Evolutionary conservation across 352 stramenopile genomes (phyloP), one percentile per base, ranked within the genome.

Genomic region (Phytophthora constricta): DNA sequence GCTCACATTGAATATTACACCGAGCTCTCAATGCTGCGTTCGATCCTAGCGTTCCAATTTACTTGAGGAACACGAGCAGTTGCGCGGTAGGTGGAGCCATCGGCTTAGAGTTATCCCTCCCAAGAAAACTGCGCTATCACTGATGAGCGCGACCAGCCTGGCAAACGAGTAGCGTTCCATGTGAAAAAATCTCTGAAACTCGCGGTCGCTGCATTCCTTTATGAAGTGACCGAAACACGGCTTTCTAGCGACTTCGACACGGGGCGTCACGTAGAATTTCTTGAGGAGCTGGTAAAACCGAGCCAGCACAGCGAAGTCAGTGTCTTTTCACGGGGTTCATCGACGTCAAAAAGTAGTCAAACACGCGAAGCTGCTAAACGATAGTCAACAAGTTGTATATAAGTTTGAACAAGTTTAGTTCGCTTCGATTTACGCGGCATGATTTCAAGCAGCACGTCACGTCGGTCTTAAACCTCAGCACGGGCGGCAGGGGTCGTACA

Each of bases 121-220:
- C 7, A 14, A 7, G 7, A 20, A 45, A 45, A 37, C 13, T 20
- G 17, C 37, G 37, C n/a, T 20, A 19, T 65, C 27, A 23, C 23
- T 47, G 8, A 52, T 28, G 9, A 52, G 22, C 45, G 11, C 20
- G 11, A 52, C 17, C 13, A 52, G 45, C 20, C 20, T 25, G 16
- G 17, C 20, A 25, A 52, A 52, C 20, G 45, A 52, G 9, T 28
- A 16, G 11, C 45, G 20, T n/a, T 52, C 45, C 45, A 52, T 52
- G 11, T n/a, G 45, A 34, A 52, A 52, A 16, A 8, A 52, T 17
- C 45, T 13, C 17, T 22, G 26, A n/a, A 52, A 52, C 17, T 52
- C 20, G 20, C 45, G 20, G 20, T 52, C 45, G 45, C 20, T 52
- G 11, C 20, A 28, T 19, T 25, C 20, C 4, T 52, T 52, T 34